Base-by-base conservation (phyloP, 352 stramenopile species). In the Elongisporangium anandrum region DNA sequence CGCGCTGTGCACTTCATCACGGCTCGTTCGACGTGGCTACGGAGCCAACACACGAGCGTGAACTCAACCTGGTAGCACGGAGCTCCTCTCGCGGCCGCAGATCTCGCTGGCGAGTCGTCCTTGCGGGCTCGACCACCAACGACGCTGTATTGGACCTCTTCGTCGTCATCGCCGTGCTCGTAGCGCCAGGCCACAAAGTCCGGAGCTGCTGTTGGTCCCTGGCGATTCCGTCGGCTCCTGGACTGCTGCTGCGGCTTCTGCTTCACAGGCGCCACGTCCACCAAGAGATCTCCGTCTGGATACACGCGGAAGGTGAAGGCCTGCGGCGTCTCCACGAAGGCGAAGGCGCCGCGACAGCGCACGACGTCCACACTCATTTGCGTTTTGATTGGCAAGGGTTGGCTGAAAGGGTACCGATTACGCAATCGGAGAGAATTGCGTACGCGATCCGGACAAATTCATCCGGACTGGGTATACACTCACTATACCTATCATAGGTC, bases 31-130 rank as follows among this genome's bases (percentile, higher is more conserved):
- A 64, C 64, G 15, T 56, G 41, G 57, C 52, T 47, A 2, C 68
- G 71, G 29, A 59, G 64, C 66, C 69, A 84, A 26, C 66, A 68
- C 48, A 84, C 69, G 15, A 84, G 57, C 45, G 81, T 81, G 53
- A 81, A 84, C 23, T 78, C 66, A 21, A 77, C 60, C 12, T 76
- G 63, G 52, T 73, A 79, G 54, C 62, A 71, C 24, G 54, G 19
- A 2, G 53, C 45, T 41, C 29, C 29, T 13, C 29, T 41, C 1
- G 29, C 29, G 9, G 29, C 29, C 5, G 29, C 29, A 41, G 29
- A 41, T 41, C 29, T 41, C 29, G 29, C 29, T 15, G 29, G 29
- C 9, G 29, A 41, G 29, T 41, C 29, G 9, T 41, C 29, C 9
- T 41, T 41, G 4, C 29, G 29, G 5, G 29, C 29, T 13, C 29